Base-by-base conservation (phyloP, 345 rosid genomes). In the Acer saccharum region DNA sequence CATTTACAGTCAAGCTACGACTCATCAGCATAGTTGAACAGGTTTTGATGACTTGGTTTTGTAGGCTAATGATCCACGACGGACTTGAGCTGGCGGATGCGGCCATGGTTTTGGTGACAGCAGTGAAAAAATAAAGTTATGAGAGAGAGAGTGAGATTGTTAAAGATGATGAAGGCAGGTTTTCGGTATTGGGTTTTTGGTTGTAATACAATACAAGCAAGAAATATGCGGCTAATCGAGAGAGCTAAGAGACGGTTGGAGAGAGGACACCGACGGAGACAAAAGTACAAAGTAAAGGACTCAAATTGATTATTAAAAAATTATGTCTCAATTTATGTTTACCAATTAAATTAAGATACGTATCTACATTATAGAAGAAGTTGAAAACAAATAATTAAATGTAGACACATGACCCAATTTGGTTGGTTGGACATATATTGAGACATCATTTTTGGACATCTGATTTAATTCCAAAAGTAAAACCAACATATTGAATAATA, bases 191-290 rank as follows among this genome's bases (percentile, higher is more conserved):
- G 2, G 4, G 35, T 32, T 3, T 32, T 32, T 32, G 4, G 5
- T 3, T 32, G 5, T 4, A 32, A 32, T 4, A 35, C 39, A 35
- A 35, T 4, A 4, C 39, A 3, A 35, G 39, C 39, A 13, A 13
- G 16, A 50, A 7, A 52, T 7, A 75, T 76, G 79, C 82, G 75
- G 82, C 82, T 21, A 69, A 69, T 11, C 71, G 68, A 61, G 4
- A 11, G 73, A 67, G 73, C 11, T 21, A 18, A 65, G 35, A 58
- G 58, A 55, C 46, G 18, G 18, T 13, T 60, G 10, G 52, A 48
- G 43, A 14, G 39, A 68, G 62, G 1, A 20, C 41, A 46, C 44
- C 44, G 23, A n/a, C 0, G 17, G 1, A 54, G 72, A 11, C 32
- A 68, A 46, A 65, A 20, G 17, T 0, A 29, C 32, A 29, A 29